These are phyloP conservation scores for Silene uniflora DNA, from an alignment of 148 eudicot genomes.

Conservation along the genomic window DNA sequence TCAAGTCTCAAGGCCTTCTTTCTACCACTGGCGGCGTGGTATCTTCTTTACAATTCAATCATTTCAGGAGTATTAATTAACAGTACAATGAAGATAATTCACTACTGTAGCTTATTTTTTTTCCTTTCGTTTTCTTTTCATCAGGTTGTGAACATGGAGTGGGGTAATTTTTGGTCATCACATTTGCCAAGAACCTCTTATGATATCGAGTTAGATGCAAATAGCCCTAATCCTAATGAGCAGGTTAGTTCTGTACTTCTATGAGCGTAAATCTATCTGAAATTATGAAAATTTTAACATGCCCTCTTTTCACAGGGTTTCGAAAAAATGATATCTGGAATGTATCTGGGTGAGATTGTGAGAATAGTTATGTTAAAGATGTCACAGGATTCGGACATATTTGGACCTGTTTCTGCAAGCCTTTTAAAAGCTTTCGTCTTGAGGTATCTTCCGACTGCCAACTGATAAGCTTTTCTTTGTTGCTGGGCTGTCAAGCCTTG, in stretches of 20 bases:
- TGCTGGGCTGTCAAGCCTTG: too few species aligned
- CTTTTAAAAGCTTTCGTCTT: conserved; percentile 52
- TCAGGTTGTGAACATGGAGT: conserved; percentile 94
- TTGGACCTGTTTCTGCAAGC: conserved; percentile 55
- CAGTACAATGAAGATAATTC: too few species aligned
- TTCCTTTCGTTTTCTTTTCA: not conserved
- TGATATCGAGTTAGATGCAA: conserved; percentile 72
- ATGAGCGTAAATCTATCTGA: too few species aligned
- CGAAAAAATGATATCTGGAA: conserved; percentile 97
- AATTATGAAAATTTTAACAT: too few species aligned
- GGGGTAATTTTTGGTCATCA: conserved; percentile 98
- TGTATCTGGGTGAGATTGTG: conserved; percentile 92
- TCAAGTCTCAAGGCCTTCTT: conserved; percentile 82
- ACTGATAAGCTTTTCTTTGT: too few species aligned
- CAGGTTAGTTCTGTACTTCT: conserved; percentile 52
- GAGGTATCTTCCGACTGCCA: too few species aligned
- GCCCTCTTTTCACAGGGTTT: conserved; percentile 56
- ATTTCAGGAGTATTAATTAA: too few species aligned
- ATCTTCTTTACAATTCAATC: too few species aligned
- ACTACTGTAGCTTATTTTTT: too few species aligned
- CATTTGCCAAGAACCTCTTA: conserved; percentile 88
- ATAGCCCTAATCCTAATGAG: conserved; percentile 83
- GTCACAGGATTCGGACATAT: conserved; percentile 66
- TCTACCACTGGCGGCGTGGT: conserved; percentile 88
- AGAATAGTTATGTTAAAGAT: conserved; percentile 75